Base-by-base conservation (phyloP, 2,329 filamentous ascomycete species). In the Thelonectria discophora region DNA sequence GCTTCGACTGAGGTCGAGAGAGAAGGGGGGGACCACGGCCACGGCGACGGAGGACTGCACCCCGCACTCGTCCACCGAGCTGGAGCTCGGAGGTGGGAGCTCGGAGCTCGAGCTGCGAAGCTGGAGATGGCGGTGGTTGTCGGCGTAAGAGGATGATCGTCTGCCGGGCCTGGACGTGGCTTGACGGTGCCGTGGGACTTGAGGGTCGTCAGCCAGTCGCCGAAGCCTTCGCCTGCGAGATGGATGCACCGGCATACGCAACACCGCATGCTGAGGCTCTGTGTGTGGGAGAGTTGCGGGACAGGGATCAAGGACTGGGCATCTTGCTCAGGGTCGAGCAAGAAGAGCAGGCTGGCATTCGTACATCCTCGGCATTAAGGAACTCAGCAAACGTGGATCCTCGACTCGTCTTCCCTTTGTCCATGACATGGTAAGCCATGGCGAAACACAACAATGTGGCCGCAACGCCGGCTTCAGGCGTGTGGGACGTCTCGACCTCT, bases 331-430 rank as follows among this genome's bases (percentile, higher is more conserved):
- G 58, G 53, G 54, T 57, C 39, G 17, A 56, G 24, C 24, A 32
- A 13, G 34, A 21, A 24, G 18, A 47, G 21, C 37, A 30, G 24
- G 46, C 32, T 27, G 46, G 42, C n/a, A n/a, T n/a, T 47, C 40
- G 60, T 30, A 65, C 66, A 72, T 71, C 70, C 70, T 72, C 70
- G 70, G 70, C 70, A 69, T 69, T 69, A 61, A 60, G 65, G 65
- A 70, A 69, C 55, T 55, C 56, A 54, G 66, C 53, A 63, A 71
- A 69, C 68, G 69, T 71, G 69, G 69, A 72, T 65, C 69, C 69
- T 64, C 64, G 60, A 64, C 65, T 69, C 64, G 60, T 56, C 70
- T 72, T 72, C 70, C 70, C 58, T 72, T 72, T 71, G 70, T 65
- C 70, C 70, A 72, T 72, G 63, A 57, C 55, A 68, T 65, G 63